Evolutionary conservation across 495 filamentous ascomycete genomes (phyloP).

Genomic region (Jackrogersella multiformis): DNA sequence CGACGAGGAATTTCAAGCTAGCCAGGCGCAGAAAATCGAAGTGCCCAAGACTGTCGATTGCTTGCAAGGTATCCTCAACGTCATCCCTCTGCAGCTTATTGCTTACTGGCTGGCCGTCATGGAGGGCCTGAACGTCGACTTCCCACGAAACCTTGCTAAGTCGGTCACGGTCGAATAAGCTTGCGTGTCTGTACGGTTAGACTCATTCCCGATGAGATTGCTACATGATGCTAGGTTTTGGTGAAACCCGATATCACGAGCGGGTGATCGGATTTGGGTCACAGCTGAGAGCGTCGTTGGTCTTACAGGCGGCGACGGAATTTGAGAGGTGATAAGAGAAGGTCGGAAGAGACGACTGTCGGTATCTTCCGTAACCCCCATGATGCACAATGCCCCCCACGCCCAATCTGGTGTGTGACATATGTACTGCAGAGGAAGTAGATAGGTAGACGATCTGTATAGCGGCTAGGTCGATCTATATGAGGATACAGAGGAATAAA

Average conservation of each 20-base stretch:
- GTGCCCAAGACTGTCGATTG: slow-evolving; percentile 95
- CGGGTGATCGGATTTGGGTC: slow-evolving; percentile 39
- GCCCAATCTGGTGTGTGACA: slow-evolving; percentile 18
- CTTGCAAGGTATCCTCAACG: slow-evolving; percentile 95
- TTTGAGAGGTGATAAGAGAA: slow-evolving; percentile 29
- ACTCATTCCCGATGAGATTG: slow-evolving; percentile 23
- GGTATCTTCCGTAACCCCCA: slow-evolving; percentile 21
- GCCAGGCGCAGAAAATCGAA: slow-evolving; percentile 94
- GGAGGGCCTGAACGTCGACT: slow-evolving; percentile 96
- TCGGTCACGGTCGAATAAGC: slow-evolving; percentile 96
- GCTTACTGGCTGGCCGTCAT: slow-evolving; percentile 98
- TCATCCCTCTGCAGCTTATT: slow-evolving; percentile 96
- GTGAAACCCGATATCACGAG: slow-evolving; percentile 40
- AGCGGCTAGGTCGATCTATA: slow-evolving; percentile 24
- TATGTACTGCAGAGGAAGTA: slow-evolving; percentile 20
- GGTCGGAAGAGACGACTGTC: slow-evolving; percentile 9
- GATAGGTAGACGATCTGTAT: slow-evolving; percentile 26
- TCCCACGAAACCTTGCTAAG: slow-evolving; percentile 97
- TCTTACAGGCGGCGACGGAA: slow-evolving; percentile 35
- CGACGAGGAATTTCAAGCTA: slow-evolving; percentile 87
- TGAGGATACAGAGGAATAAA: slow-evolving; percentile 27
- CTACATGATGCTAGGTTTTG: slow-evolving; percentile 39
- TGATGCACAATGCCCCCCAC: slow-evolving; percentile 28
- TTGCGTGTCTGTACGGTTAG: slow-evolving; percentile 18
- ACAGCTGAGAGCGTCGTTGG: slow-evolving; percentile 30